Evolutionary conservation across 805 yeast species (phyloP).

Genomic region (Millerozyma miso): DNA sequence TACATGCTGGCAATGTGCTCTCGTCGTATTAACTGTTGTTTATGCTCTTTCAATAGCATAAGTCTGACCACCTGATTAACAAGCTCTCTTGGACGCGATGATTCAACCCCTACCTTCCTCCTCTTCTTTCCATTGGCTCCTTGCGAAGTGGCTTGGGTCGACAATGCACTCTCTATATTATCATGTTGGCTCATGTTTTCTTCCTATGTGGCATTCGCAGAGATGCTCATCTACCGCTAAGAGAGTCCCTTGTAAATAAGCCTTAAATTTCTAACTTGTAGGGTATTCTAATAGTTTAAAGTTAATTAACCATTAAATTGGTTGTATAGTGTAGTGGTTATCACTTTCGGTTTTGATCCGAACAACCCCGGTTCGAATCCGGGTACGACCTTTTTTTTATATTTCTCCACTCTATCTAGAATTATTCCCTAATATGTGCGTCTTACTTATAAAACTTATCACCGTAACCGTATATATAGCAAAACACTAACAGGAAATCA

Average conservation of each 20-base stretch:
- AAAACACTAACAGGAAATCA: no score
- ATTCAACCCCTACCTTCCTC: background rate
- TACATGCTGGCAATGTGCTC: constrained; percentile 17
- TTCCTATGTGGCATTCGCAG: no score
- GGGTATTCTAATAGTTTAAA: no score
- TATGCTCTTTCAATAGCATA: constrained; percentile 18
- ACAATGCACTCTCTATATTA: background rate
- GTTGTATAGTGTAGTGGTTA: constrained; percentile 74
- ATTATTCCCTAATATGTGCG: background rate
- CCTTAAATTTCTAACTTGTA: no score
- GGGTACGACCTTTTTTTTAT: constrained; percentile 64
- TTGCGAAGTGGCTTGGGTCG: background rate
- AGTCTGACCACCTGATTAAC: constrained; percentile 11
- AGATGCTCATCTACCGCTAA: no score
- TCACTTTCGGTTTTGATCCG: constrained; percentile 81
- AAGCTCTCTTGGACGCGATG: background rate
- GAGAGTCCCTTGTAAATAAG: no score
- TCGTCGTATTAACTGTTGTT: constrained; percentile 18
- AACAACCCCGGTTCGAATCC: constrained; percentile 82
- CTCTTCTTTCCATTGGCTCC: background rate
- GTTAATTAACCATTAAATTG: no score
- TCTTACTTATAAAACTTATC: no score
- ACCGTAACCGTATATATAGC: no score
- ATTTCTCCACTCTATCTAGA: background rate
- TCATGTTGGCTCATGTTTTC: no score